Evolutionary conservation across 2,329 filamentous ascomycete species (phyloP).

Genomic region (Fusarium penzigii): DNA sequence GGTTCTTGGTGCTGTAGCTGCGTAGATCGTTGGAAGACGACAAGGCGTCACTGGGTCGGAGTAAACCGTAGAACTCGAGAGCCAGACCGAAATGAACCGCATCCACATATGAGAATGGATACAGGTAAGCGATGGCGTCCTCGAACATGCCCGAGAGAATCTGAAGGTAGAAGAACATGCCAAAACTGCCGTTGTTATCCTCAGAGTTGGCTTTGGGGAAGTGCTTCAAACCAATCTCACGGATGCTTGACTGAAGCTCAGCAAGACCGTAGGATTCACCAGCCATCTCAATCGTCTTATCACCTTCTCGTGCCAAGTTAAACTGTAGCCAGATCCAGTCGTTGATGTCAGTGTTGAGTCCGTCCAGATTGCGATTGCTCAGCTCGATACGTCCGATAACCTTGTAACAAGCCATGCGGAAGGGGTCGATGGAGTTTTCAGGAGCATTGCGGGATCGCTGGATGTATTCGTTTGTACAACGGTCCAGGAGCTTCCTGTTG

Average conservation of each 20-base stretch:
- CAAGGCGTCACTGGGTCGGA: conserved; percentile 82
- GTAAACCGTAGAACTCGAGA: conserved; percentile 83
- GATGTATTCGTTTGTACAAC: conserved; percentile 87
- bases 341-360: conserved; percentile 64
- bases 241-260: conserved; percentile 76
- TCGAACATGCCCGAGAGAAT: conserved; percentile 92
- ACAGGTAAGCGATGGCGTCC: conserved; percentile 87
- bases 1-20: conserved; percentile 65
- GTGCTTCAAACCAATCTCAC: conserved; percentile 87
- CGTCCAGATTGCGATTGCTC: conserved; percentile 63
- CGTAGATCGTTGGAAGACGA: conserved; percentile 71
- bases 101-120: conserved; percentile 87
- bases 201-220: conserved; percentile 83
- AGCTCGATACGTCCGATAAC: conserved; percentile 81
- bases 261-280: conserved; percentile 65
- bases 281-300: conserved; percentile 63
- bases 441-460: conserved; percentile 82
- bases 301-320: conserved; percentile 66
- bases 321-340: conserved; percentile 75
- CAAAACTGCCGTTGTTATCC: conserved; percentile 73
- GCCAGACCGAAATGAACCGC: conserved; percentile 94
- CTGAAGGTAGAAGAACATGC: conserved; percentile 92
- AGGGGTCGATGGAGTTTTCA: conserved; percentile 87
- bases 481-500: conserved; percentile 76
- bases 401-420: conserved; percentile 97